Percentiles rank a stretch among this genome's conserved stretches.
These are phyloP conservation scores for Pichia sp. DNA, from an alignment of 1,139 yeast genomes.

Conservation along the genomic window DNA sequence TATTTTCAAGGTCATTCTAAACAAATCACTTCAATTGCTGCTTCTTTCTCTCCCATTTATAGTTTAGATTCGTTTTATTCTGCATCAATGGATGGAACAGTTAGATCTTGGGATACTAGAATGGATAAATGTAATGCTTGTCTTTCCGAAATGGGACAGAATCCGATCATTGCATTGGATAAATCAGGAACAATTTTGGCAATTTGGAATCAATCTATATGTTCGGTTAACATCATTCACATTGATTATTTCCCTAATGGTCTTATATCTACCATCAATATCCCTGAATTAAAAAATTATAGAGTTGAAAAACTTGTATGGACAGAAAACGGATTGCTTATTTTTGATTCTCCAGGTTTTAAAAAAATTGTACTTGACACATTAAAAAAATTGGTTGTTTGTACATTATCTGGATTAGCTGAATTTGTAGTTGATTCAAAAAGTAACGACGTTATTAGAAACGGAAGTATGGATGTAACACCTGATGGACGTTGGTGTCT, in stretches of 20 bases:
- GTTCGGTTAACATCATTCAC: slow-evolving; percentile 42
- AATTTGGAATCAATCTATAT: slow-evolving; percentile 47
- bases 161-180: slow-evolving; percentile 58
- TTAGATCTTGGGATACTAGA: slow-evolving; percentile 81
- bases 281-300: too few relatives aligned
- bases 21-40: slow-evolving; percentile 56
- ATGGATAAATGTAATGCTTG: slow-evolving; percentile 54
- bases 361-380: slow-evolving; percentile 25
- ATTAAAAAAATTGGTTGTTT: slow-evolving; percentile 15
- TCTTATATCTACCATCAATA: slow-evolving; percentile 11
- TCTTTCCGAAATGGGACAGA: slow-evolving; percentile 32
- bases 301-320: slow-evolving; percentile 14
- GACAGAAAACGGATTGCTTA: slow-evolving; percentile 7
- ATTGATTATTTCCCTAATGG: slow-evolving; percentile 21
- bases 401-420: slow-evolving; percentile 17
- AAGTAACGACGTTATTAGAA: slow-evolving; percentile 13
- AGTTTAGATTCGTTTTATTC: slow-evolving; percentile 30
- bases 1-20: slow-evolving; percentile 85
- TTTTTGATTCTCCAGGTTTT: slow-evolving; percentile 33
- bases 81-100: slow-evolving; percentile 71
- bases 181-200: slow-evolving; percentile 82
- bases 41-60: slow-evolving; percentile 7
- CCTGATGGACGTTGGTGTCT: slow-evolving; percentile 77
- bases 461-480: slow-evolving; percentile 40
- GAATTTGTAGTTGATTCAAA: slow-evolving; percentile 8